Evolutionary conservation across 192 early-diverging fungal genomes (phyloP).

Genomic region (Allomyces arbusculus): DNA sequence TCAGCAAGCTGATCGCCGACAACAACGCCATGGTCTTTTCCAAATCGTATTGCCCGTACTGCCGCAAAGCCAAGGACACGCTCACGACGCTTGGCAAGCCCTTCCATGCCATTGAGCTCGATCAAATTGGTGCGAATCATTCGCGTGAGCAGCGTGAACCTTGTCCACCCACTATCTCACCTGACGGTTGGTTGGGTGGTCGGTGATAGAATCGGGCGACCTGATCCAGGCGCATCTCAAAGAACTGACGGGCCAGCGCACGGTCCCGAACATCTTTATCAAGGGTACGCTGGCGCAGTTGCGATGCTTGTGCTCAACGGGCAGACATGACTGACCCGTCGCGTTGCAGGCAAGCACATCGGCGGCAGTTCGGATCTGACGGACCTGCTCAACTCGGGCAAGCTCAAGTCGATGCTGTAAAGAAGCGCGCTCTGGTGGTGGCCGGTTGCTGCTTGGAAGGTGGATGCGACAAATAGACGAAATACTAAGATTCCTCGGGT

Average conservation of each 20-base stretch:
- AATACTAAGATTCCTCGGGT: too few relatives aligned
- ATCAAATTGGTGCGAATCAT: slow-evolving; percentile 7
- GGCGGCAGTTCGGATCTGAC: neutral
- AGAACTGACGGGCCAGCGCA: slow-evolving; percentile 37
- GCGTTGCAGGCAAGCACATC: neutral
- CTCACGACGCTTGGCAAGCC: slow-evolving; percentile 15
- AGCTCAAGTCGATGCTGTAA: too few relatives aligned
- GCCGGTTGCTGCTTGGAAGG: too few relatives aligned
- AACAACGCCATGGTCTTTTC: slow-evolving; percentile 50
- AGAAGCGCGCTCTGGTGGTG: too few relatives aligned
- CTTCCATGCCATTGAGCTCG: slow-evolving; percentile 30
- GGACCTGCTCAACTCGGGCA: neutral
- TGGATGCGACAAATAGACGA: too few relatives aligned
- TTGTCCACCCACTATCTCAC: too few relatives aligned
- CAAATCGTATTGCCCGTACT: slow-evolving; percentile 55
- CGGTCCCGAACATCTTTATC: slow-evolving; percentile 57
- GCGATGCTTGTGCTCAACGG: too few relatives aligned
- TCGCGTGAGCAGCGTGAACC: neutral
- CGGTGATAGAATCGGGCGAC: too few relatives aligned
- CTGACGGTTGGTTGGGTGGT: too few relatives aligned
- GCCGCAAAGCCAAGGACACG: slow-evolving; percentile 25
- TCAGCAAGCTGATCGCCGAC: neutral
- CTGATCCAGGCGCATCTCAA: slow-evolving; percentile 35
- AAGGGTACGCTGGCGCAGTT: slow-evolving; percentile 5
- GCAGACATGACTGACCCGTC: too few relatives aligned